Evolutionary conservation across 2,329 filamentous ascomycete species (phyloP).

Genomic region (Plectosphaerella plurivora): DNA sequence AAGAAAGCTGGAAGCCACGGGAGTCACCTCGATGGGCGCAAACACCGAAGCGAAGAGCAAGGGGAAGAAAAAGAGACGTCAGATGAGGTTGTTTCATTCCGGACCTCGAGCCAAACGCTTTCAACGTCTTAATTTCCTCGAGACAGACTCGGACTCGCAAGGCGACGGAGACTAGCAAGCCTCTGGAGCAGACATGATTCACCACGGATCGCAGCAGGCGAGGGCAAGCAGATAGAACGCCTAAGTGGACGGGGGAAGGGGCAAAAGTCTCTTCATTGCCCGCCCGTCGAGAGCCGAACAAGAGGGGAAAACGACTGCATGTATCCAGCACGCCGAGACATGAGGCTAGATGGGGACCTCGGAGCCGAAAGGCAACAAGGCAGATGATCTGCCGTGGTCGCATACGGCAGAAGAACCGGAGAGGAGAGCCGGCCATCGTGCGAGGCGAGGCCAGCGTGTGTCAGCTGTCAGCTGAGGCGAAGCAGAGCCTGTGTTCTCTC

Average conservation of each 20-base stretch:
- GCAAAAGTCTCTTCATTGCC: neutral
- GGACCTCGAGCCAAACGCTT: neutral
- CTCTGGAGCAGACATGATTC: no score
- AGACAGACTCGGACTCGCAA: neutral
- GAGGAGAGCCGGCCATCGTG: slow-evolving; percentile 31
- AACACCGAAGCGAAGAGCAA: neutral
- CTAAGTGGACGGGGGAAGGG: no score
- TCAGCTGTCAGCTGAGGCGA: slow-evolving; percentile 3
- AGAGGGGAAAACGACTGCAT: slow-evolving; percentile 8
- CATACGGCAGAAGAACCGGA: slow-evolving; percentile 21
- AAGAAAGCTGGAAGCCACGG: no score
- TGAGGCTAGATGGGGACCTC: slow-evolving; percentile 4
- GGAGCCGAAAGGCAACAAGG: slow-evolving; percentile 7
- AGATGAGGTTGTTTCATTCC: no score
- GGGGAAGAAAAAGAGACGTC: no score
- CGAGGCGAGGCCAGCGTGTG: slow-evolving; percentile 19
- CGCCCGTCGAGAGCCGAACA: neutral
- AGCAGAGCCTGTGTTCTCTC: neutral
- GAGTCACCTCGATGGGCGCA: no score
- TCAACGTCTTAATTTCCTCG: neutral
- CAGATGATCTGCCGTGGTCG: slow-evolving; percentile 25
- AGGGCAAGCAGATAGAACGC: neutral
- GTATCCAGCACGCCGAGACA: slow-evolving; percentile 14
- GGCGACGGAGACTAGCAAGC: no score
- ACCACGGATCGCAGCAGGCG: no score